Percentiles rank a stretch among this genome's conserved stretches.
These are phyloP conservation scores for Dactylis glomerata DNA, from an alignment of 176 grass and related monocot genomes.

Conservation along the genomic window DNA sequence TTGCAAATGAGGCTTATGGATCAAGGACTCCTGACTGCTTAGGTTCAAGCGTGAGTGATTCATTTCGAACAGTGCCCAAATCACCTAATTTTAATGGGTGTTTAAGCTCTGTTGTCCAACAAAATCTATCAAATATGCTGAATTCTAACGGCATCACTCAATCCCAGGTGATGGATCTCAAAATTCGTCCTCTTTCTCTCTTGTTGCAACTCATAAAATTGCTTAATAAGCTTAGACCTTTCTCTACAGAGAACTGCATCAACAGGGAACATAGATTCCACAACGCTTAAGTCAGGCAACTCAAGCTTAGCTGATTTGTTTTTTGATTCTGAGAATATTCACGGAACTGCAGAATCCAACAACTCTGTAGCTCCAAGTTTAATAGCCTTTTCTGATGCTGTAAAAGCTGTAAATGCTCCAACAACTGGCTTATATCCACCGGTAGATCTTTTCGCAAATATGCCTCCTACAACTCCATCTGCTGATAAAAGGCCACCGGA, in stretches of 20 bases:
- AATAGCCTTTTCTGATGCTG: conserved; percentile 37
- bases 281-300: conserved; percentile 42
- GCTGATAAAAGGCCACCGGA: conserved; percentile 24
- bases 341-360: conserved; percentile 16
- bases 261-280: conserved; percentile 48
- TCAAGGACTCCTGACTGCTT: conserved; percentile 58
- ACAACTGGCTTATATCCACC: conserved; percentile 37
- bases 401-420: conserved; percentile 25
- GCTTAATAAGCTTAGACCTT: conserved; percentile 11
- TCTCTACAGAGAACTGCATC: conserved; percentile 56
- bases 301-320: conserved; percentile 55
- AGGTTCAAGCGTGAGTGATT: conserved; percentile 44
- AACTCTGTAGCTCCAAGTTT: conserved; percentile 21
- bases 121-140: conserved; percentile 26
- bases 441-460: conserved; percentile 63
- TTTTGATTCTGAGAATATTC: conserved; percentile 33
- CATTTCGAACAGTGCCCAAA: conserved; percentile 30
- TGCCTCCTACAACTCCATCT: conserved; percentile 13
- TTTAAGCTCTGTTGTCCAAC: conserved; percentile 27
- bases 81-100: conserved; percentile 57
- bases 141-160: conserved; percentile 16
- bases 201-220: background rate
- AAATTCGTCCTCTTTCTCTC: background rate
- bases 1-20: conserved; percentile 51
- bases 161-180: conserved; percentile 31